Evolutionary conservation across 257 asterid species (phyloP), one percentile per base, ranked within the genome.

Genomic region (Mitragyna speciosa): DNA sequence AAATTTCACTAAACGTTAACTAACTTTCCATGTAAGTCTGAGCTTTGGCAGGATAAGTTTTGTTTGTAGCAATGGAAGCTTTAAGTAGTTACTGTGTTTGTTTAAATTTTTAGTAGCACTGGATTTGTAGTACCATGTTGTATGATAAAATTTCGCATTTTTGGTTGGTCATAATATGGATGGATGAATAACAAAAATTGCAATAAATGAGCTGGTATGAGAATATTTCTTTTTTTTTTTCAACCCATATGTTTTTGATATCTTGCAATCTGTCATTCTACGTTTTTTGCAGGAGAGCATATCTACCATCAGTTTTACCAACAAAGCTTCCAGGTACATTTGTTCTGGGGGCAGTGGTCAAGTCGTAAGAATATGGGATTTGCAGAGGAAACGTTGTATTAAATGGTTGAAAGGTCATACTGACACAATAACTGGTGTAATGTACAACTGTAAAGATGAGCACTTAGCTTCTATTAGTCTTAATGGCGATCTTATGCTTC

Each of bases 391-490:
- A 87, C 90, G 97, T 48, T 96, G 99, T 68, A 90, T 94, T 76
- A 94, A 94, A 92, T 89, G 96, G 97, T 87, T 94, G 90, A 96
- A 92, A 91, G 99, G 99, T 75, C 99, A 96, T 74, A 89, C 92
- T 47, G 96, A 91, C 88, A 87, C 95, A 10, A 91, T 96, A 78
- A 94, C 96, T 28, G 96, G 97, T 78, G 95, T 89, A 68, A 86
- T 91, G 95, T 94, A 94, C 91, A 96, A 96, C 84, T 96, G 99
- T 87, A 96, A 90, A 87, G 99, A 96, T 85, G 99, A 96, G 81
- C 97, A 96, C 84, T 86, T 96, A 84, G 98, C 98, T 84, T 96
- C 99, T 68, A 91, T 90, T 73, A 94, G 99, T 82, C 96, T 95
- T 84, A 94, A 90, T 83, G 99, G 99, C 56, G 93, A 91, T 86